These are phyloP conservation scores for Pythium rishiriense DNA, from an alignment of 352 stramenopile species.

Conservation along the genomic window DNA sequence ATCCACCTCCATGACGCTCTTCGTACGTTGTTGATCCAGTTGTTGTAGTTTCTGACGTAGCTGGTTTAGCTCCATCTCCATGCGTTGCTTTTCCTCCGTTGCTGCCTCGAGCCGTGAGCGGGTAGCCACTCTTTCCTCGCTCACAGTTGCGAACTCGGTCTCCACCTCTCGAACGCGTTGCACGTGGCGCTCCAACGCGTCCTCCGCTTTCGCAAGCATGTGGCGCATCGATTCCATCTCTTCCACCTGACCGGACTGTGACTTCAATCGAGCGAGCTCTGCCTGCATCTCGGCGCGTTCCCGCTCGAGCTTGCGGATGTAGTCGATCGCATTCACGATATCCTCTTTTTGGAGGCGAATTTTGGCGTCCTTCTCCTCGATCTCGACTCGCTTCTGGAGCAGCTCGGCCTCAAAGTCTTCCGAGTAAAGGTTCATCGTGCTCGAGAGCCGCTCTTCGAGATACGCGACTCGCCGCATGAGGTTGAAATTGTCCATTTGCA, in stretches of 20 bases:
- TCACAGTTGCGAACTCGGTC: slow-evolving; percentile 33
- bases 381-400: slow-evolving; percentile 52
- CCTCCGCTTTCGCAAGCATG: slow-evolving; percentile 36
- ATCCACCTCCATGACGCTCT: slow-evolving; percentile 39
- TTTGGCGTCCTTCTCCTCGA: slow-evolving; percentile 33
- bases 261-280: slow-evolving; percentile 30
- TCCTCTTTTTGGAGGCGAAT: slow-evolving; percentile 24
- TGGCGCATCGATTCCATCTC: slow-evolving; percentile 38
- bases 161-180: slow-evolving; percentile 42
- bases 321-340: slow-evolving; percentile 50
- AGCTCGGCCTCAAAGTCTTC: slow-evolving; percentile 70
- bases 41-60: slow-evolving; percentile 34
- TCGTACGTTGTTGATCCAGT: slow-evolving; percentile 40
- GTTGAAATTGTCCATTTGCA: slow-evolving; percentile 79
- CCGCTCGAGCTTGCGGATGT: slow-evolving; percentile 54
- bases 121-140: slow-evolving; percentile 31
- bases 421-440: slow-evolving; percentile 41
- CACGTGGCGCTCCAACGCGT: slow-evolving; percentile 34
- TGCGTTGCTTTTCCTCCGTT: slow-evolving; percentile 24
- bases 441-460: slow-evolving; percentile 65
- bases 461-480: slow-evolving; percentile 64
- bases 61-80: slow-evolving; percentile 35
- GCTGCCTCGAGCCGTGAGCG: slow-evolving; percentile 41
- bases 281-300: slow-evolving; percentile 22
- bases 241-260: slow-evolving; percentile 28